phyloP scores from a whole-genome alignment of 1,284 basidiomycete genomes.

The Sanguinoderma infundibulare region DNA sequence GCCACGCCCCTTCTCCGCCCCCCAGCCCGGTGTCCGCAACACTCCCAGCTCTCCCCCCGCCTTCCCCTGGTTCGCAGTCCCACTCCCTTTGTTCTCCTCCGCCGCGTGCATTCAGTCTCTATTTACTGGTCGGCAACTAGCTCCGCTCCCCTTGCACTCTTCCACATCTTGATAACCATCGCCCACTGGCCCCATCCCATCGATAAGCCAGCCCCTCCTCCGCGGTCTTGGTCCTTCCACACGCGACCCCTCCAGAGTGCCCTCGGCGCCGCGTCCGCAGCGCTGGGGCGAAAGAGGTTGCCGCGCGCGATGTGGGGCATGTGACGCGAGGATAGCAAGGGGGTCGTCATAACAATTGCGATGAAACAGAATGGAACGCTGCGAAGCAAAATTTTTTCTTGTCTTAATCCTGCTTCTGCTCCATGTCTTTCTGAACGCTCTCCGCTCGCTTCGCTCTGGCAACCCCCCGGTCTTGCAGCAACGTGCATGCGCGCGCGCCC shows the following conservation, averaged over 20 bases:
- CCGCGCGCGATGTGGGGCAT: slow-evolving; percentile 1
- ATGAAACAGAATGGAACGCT: background rate
- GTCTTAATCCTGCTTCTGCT: too few species aligned
- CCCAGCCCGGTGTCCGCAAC: background rate
- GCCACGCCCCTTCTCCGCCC: background rate
- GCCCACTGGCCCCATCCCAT: slow-evolving; percentile 9
- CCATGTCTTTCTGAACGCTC: too few species aligned
- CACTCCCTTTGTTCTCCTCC: background rate
- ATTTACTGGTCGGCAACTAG: background rate
- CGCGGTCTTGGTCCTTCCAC: too few species aligned
- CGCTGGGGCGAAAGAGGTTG: background rate
- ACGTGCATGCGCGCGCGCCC: too few species aligned
- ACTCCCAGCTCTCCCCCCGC: background rate
- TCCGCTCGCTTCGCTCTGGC: too few species aligned
- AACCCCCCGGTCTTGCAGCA: too few species aligned
- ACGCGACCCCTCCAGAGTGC: background rate
- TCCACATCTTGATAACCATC: background rate
- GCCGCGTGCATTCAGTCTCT: background rate
- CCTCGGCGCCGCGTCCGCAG: background rate
- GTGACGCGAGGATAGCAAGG: background rate
- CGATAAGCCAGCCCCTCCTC: slow-evolving; percentile 7
- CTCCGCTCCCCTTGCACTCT: background rate
- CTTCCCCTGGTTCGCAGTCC: background rate
- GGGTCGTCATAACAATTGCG: slow-evolving; percentile 18
- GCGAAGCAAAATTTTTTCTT: too few species aligned